Conservation (phyloP, 2,329 filamentous ascomycete species). For the Ophiobolus disseminans region DNA sequence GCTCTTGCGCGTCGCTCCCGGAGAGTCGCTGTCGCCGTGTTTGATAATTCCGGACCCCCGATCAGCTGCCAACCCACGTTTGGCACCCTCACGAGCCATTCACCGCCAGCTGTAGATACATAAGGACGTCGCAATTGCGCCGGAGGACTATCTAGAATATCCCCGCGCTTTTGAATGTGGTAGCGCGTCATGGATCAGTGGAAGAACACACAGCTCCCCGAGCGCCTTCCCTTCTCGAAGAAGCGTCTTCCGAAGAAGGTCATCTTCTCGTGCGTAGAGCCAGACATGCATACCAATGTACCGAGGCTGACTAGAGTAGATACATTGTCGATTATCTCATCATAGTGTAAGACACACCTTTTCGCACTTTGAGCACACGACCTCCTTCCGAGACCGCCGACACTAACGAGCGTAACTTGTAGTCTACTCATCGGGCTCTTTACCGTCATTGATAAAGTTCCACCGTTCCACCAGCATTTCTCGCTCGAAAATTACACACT, state of each 20-base stretch:
- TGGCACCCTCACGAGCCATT: slow-evolving; percentile 13
- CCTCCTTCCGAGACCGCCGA: slow-evolving; percentile 34
- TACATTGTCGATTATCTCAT: slow-evolving; percentile 67
- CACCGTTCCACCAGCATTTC: slow-evolving; percentile 66
- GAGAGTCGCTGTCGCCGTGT: slow-evolving; percentile 34
- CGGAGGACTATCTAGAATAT: slow-evolving; percentile 13
- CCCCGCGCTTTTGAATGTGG: slow-evolving; percentile 23
- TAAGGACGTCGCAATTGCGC: slow-evolving; percentile 10
- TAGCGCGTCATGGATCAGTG: slow-evolving; percentile 44
- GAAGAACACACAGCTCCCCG: slow-evolving; percentile 47
- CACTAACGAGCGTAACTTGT: slow-evolving; percentile 30
- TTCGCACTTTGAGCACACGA: slow-evolving; percentile 34
- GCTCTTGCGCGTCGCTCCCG: slow-evolving; percentile 33
- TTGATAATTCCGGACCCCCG: slow-evolving; percentile 25
- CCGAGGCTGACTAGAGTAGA: slow-evolving; percentile 45
- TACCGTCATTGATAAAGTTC: slow-evolving; percentile 59
- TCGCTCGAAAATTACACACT: slow-evolving; percentile 63
- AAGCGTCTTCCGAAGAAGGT: slow-evolving; percentile 58
- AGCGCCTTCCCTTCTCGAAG: slow-evolving; percentile 62
- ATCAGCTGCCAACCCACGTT: slow-evolving; percentile 13
- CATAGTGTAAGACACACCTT: slow-evolving; percentile 57
- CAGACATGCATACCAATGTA: not conserved
- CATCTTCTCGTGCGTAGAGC: slow-evolving; percentile 58
- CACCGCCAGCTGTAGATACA: slow-evolving; percentile 14
- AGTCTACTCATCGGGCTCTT: slow-evolving; percentile 62